Conservation (phyloP, 2,329 filamentous ascomycete species). For the Phialophora verrucosa region DNA sequence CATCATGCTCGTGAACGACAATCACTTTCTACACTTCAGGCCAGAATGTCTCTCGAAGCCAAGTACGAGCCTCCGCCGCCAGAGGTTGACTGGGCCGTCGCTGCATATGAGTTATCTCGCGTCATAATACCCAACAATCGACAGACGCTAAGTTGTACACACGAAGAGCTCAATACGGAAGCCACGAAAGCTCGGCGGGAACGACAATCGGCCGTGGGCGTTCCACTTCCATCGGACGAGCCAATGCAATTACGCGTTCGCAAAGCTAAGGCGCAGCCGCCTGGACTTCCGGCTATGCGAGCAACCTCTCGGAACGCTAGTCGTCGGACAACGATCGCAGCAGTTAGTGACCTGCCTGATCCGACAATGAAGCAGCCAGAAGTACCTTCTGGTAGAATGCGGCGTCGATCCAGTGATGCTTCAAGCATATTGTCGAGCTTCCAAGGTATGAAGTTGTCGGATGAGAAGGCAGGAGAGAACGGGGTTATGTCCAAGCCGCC, state of each 20-base stretch:
- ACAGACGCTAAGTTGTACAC: slow-evolving; percentile 74
- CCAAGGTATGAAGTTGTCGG: slow-evolving; percentile 42
- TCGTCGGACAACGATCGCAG: slow-evolving; percentile 68
- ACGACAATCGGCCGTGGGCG: slow-evolving; percentile 61
- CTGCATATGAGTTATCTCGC: slow-evolving; percentile 81
- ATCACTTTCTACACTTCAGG: slow-evolving; percentile 37
- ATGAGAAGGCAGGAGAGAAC: slow-evolving; percentile 18
- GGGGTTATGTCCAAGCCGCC: slow-evolving; percentile 3
- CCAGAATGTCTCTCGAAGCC: slow-evolving; percentile 39
- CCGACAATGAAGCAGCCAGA: slow-evolving; percentile 35
- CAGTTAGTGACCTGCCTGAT: slow-evolving; percentile 54
- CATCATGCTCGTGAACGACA: slow-evolving; percentile 61
- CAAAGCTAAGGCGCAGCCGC: slow-evolving; percentile 57
- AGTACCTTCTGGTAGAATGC: slow-evolving; percentile 29
- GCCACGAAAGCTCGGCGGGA: slow-evolving; percentile 69
- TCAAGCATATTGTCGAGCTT: slow-evolving; percentile 41
- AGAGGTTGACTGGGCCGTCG: slow-evolving; percentile 82
- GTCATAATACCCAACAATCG: slow-evolving; percentile 78
- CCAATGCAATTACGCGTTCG: slow-evolving; percentile 76
- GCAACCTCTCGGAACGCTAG: slow-evolving; percentile 52
- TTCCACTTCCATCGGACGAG: slow-evolving; percentile 55
- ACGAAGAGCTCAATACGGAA: slow-evolving; percentile 78
- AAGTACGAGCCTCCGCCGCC: slow-evolving; percentile 72
- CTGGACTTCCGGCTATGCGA: slow-evolving; percentile 61
- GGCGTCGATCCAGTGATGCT: slow-evolving; percentile 43